A percentile compares a stretch with the other conserved stretches of the same genome.
phyloP scores from a whole-genome alignment of 768 basidiomycete genomes.

The Sutorius australiensis region DNA sequence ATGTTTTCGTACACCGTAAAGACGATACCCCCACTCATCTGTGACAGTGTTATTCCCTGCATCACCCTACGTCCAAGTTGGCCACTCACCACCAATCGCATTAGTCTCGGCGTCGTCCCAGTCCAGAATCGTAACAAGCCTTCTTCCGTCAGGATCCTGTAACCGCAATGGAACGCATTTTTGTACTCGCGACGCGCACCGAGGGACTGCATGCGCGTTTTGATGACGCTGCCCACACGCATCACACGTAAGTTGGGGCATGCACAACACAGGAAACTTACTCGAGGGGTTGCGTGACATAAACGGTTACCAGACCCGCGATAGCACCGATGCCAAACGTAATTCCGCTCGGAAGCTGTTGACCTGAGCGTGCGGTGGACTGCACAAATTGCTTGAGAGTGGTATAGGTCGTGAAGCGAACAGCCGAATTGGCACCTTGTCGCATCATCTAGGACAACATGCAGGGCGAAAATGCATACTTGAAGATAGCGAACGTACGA shows the following conservation, averaged over 20 bases:
- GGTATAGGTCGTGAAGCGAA: conserved; percentile 92
- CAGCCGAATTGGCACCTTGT: conserved; percentile 96
- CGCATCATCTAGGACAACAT: conserved; percentile 73
- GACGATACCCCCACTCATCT: conserved; percentile 91
- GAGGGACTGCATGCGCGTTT: conserved; percentile 97
- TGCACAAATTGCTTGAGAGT: conserved; percentile 93
- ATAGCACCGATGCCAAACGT: conserved; percentile 94
- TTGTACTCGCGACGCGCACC: conserved; percentile 79
- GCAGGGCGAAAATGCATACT: too few relatives aligned
- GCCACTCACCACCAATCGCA: conserved; percentile 71
- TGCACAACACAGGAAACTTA: conserved; percentile 31
- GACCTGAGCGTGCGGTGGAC: conserved; percentile 76
- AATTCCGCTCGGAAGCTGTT: conserved; percentile 77
- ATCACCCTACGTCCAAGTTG: background rate
- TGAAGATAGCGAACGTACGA: conserved; percentile 51
- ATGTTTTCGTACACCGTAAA: conserved; percentile 90
- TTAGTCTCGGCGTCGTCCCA: conserved; percentile 88
- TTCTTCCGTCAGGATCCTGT: conserved; percentile 91
- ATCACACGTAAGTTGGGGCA: background rate
- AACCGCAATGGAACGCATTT: conserved; percentile 94
- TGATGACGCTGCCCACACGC: conserved; percentile 67
- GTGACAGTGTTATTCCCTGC: conserved; percentile 1
- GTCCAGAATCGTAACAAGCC: conserved; percentile 94
- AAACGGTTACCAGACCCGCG: conserved; percentile 94
- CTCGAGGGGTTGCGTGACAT: conserved; percentile 85